Evolutionary conservation across 2,329 filamentous ascomycete genomes (phyloP).

Genomic region (Colletotrichum gloeosporioides): DNA sequence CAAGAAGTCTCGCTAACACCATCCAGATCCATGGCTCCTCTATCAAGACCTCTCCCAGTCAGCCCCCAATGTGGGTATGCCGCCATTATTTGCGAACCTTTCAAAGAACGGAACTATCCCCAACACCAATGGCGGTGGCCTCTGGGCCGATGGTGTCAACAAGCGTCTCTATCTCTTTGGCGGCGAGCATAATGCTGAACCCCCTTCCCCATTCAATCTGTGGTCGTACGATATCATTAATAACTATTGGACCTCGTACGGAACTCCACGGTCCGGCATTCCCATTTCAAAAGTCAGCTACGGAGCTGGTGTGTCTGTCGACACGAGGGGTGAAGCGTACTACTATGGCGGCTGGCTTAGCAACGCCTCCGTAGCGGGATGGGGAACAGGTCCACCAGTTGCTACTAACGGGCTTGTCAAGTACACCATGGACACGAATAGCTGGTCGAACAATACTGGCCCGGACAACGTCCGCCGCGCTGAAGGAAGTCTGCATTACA

Average conservation of each 20-base stretch:
- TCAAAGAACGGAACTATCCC: constrained; percentile 66
- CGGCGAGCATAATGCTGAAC: constrained; percentile 54
- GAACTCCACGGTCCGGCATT: constrained; percentile 34
- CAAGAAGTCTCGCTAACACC: neutral
- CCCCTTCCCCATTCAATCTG: constrained; percentile 53
- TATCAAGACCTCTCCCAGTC: constrained; percentile 61
- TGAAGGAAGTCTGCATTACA: constrained; percentile 64
- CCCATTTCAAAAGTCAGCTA: constrained; percentile 55
- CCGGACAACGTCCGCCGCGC: constrained; percentile 59
- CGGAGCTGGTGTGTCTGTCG: constrained; percentile 61
- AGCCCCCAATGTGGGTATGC: constrained; percentile 44
- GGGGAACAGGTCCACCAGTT: constrained; percentile 48
- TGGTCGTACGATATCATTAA: constrained; percentile 64
- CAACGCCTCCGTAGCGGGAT: constrained; percentile 56
- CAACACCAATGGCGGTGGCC: constrained; percentile 43
- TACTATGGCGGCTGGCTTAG: constrained; percentile 69
- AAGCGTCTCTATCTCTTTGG: constrained; percentile 69
- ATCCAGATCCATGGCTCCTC: constrained; percentile 57
- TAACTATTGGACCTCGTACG: constrained; percentile 59
- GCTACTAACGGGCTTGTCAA: constrained; percentile 58
- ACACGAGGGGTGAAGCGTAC: constrained; percentile 60
- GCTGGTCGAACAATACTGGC: constrained; percentile 58
- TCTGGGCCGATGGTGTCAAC: constrained; percentile 68
- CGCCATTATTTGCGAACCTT: constrained; percentile 60
- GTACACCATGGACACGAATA: constrained; percentile 60